Conservation (phyloP, 1,284 basidiomycete genomes). For the Ustilago cynodontis region DNA sequence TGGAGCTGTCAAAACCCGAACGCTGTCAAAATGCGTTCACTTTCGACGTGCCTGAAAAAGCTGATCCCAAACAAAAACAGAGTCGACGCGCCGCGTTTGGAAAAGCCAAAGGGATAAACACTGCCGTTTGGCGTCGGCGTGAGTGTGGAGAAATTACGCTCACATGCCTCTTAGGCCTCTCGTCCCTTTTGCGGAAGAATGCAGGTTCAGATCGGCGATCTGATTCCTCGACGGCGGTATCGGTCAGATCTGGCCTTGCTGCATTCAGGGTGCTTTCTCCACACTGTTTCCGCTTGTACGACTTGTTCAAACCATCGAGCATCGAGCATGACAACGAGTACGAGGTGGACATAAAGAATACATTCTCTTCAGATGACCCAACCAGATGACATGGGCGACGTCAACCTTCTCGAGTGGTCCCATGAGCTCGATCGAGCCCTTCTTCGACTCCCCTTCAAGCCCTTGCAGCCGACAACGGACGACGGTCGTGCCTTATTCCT, state of each 20-base stretch:
- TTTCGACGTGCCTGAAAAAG: too few relatives aligned
- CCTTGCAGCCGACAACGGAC: conserved; percentile 2
- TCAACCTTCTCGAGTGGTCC: conserved; percentile 38
- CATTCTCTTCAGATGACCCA: conserved; percentile 22
- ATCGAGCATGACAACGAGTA: background rate
- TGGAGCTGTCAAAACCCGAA: background rate
- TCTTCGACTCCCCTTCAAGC: conserved; percentile 20
- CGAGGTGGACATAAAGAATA: background rate
- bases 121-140: background rate
- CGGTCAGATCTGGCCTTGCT: background rate
- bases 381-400: conserved; percentile 7
- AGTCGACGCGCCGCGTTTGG: conserved; percentile 21
- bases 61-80: conserved; percentile 3
- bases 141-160: background rate
- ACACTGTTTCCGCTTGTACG: background rate
- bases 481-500: conserved; percentile 9
- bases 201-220: background rate
- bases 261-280: background rate
- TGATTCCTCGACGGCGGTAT: background rate
- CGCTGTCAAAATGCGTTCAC: background rate
- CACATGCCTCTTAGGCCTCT: background rate
- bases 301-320: background rate
- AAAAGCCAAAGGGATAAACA: background rate
- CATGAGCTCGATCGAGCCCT: conserved; percentile 29
- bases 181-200: conserved; percentile 1